Conservation (phyloP, 495 filamentous ascomycete species). For the Penicillium taxi region DNA sequence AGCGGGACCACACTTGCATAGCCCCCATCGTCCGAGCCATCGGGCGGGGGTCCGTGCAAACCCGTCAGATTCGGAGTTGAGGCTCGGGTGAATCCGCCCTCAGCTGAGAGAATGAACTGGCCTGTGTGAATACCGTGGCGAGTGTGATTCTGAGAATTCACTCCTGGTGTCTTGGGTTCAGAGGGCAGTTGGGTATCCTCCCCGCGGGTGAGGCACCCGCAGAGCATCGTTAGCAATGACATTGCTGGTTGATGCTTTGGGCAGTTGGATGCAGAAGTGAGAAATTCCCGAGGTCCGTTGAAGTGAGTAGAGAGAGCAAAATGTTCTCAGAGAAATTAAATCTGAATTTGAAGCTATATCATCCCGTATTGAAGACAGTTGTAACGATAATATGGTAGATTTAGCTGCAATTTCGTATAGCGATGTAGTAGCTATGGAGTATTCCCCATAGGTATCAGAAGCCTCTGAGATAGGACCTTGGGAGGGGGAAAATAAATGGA, state of each 20-base stretch:
- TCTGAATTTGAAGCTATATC: not conserved
- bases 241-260: constrained; percentile 8
- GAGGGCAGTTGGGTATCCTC: constrained; percentile 9
- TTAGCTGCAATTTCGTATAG: no score
- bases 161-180: constrained; percentile 12
- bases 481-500: no score
- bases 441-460: constrained; percentile 2
- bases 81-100: constrained; percentile 18
- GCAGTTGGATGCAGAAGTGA: no score
- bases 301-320: not conserved
- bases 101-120: constrained; percentile 12
- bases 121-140: constrained; percentile 46
- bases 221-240: constrained; percentile 24
- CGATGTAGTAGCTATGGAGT: constrained; percentile 1
- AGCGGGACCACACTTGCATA: constrained; percentile 32
- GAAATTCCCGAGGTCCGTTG: no score
- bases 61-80: constrained; percentile 7
- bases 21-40: constrained; percentile 22
- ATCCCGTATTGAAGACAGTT: no score
- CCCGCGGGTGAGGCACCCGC: constrained; percentile 21
- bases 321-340: not conserved
- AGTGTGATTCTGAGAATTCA: constrained; percentile 3
- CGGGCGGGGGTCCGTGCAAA: constrained; percentile 9
- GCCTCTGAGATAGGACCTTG: no score
- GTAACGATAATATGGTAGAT: no score